Evolutionary conservation across 371 early-diverging fungal genomes (phyloP), one percentile per base, ranked within the genome.

Genomic region (Dichotomocladium elegans): DNA sequence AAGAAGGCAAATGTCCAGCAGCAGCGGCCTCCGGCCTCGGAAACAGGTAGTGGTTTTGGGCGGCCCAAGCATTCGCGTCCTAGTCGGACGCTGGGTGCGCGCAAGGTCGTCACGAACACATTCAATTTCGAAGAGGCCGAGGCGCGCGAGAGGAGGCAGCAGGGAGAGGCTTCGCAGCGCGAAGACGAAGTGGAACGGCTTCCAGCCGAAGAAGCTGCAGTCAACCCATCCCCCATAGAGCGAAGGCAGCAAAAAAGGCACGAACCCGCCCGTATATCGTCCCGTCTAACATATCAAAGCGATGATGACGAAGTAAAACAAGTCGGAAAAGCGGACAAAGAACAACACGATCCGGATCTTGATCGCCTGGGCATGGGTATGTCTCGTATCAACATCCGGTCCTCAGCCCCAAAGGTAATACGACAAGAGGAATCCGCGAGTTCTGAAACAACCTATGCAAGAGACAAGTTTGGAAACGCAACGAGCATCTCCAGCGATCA

Each of bases 121-220:
- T 69, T 82, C 48, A 88, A 87, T 61, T 94, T 93, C 76, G 95
- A 92, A 50, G 92, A 87, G 60, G 91, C 89, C 1, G 89, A 90
- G 46, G 85, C 88, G 12, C 75, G 83, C 22, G 95, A 94, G 21
- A 85, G 85, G 61, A 81, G 77, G 43, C 89, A 87, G 12, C 74
- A 80, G 25, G 94, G 93, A 25, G 86, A 86, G 58, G n/a, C n/a
- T n/a, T n/a, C n/a, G n/a, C n/a, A n/a, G n/a, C n/a, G n/a, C n/a
- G n/a, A n/a, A n/a, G n/a, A n/a, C n/a, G n/a, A n/a, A n/a, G n/a
- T n/a, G n/a, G n/a, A n/a, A n/a, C n/a, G n/a, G n/a, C n/a, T n/a
- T n/a, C n/a, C n/a, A n/a, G n/a, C n/a, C n/a, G n/a, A n/a, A n/a
- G n/a, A n/a, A n/a, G n/a, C n/a, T n/a, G n/a, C n/a, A n/a, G n/a